Evolutionary conservation across 352 stramenopile genomes (phyloP).

Genomic region (Achlya hypogyna): DNA sequence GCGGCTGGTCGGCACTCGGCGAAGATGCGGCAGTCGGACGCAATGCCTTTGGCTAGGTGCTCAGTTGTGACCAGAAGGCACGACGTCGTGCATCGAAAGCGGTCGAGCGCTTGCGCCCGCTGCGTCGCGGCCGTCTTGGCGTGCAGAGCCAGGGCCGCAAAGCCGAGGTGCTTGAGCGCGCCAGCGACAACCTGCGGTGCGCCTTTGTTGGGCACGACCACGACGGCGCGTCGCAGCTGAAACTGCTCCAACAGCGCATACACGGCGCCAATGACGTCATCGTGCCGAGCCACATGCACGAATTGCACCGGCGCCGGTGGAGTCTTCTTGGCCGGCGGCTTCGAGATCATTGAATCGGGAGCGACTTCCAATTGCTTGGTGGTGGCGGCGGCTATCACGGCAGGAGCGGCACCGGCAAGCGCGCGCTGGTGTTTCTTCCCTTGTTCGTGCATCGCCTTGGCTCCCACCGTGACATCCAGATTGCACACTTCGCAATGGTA

Average conservation of each 20-base stretch:
- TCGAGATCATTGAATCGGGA: not conserved
- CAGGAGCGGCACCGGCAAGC: not conserved
- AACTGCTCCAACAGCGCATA: not conserved
- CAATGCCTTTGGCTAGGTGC: slow-evolving; percentile 30
- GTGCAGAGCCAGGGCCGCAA: slow-evolving; percentile 55
- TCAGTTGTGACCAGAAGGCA: slow-evolving; percentile 54
- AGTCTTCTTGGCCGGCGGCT: not conserved
- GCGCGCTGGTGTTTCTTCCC: slow-evolving; percentile 18
- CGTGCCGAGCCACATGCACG: not conserved
- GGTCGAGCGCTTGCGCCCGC: slow-evolving; percentile 42
- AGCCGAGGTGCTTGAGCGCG: slow-evolving; percentile 45
- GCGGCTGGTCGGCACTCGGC: slow-evolving; percentile 11
- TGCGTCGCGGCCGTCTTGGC: slow-evolving; percentile 54
- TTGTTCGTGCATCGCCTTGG: slow-evolving; percentile 15
- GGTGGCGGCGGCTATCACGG: not conserved
- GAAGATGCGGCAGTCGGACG: slow-evolving; percentile 11
- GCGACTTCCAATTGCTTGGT: not conserved
- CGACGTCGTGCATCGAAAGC: slow-evolving; percentile 26
- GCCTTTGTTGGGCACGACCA: slow-evolving; percentile 36
- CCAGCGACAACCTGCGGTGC: slow-evolving; percentile 30
- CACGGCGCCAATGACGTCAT: slow-evolving; percentile 7
- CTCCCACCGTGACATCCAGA: slow-evolving; percentile 5
- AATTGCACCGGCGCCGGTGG: not conserved
- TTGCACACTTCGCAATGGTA: slow-evolving; percentile 12
- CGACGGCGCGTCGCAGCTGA: slow-evolving; percentile 21